Conservation (phyloP, 495 filamentous ascomycete species). For the Aspergillus incahuasiensis region DNA sequence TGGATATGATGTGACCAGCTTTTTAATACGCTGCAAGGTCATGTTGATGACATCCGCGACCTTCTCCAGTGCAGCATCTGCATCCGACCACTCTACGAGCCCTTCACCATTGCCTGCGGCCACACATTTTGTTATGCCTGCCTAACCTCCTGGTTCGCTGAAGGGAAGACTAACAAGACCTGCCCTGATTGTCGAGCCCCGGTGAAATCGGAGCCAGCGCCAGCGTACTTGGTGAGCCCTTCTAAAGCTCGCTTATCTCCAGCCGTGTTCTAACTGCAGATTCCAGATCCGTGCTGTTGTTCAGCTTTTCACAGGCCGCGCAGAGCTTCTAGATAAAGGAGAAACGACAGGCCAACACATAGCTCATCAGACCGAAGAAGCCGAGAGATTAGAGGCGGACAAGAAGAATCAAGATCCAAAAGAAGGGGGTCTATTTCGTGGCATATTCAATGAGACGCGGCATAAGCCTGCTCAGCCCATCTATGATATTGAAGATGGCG, state of each 20-base stretch:
- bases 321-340: slow-evolving; percentile 58
- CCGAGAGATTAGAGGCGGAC: slow-evolving; percentile 54
- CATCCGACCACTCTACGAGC: slow-evolving; percentile 65
- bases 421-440: slow-evolving; percentile 60
- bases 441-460: slow-evolving; percentile 48
- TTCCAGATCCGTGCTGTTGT: slow-evolving; percentile 63
- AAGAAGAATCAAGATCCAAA: slow-evolving; percentile 44
- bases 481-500: slow-evolving; percentile 56
- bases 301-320: slow-evolving; percentile 58
- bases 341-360: slow-evolving; percentile 59
- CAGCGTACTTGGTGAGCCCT: slow-evolving; percentile 60
- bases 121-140: slow-evolving; percentile 76
- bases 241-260: background rate
- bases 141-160: slow-evolving; percentile 60
- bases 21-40: slow-evolving; percentile 44
- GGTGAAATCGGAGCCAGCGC: slow-evolving; percentile 57
- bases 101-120: slow-evolving; percentile 65
- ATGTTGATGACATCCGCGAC: slow-evolving; percentile 45
- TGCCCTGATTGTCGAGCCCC: slow-evolving; percentile 67
- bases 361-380: slow-evolving; percentile 56
- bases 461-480: slow-evolving; percentile 31
- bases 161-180: slow-evolving; percentile 56
- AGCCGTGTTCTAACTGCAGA: slow-evolving; percentile 10
- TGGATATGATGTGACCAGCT: slow-evolving; percentile 28
- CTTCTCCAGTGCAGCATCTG: slow-evolving; percentile 65